Conservation (phyloP, 2,329 filamentous ascomycete genomes). For the Fusarium chaquense region DNA sequence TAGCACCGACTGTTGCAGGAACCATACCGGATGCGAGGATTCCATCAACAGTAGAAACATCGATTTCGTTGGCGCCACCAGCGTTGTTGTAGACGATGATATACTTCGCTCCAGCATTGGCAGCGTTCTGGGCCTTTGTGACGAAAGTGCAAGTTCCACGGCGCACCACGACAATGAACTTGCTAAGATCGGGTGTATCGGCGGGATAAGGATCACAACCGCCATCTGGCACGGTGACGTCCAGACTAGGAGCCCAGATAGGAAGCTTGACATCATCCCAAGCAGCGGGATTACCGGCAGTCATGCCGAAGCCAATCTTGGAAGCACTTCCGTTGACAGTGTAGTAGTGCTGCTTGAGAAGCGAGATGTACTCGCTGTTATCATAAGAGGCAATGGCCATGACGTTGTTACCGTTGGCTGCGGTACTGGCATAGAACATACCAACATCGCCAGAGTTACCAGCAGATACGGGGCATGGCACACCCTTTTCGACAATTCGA, state of each 20-base stretch:
- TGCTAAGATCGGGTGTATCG: slow-evolving; percentile 67
- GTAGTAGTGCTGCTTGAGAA: slow-evolving; percentile 59
- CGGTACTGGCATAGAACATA: slow-evolving; percentile 63
- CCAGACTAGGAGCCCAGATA: slow-evolving; percentile 62
- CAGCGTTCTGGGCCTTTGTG: slow-evolving; percentile 66
- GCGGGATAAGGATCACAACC: slow-evolving; percentile 66
- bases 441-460: slow-evolving; percentile 63
- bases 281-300: slow-evolving; percentile 57
- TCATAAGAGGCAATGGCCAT: slow-evolving; percentile 64
- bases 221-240: slow-evolving; percentile 61
- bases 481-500: slow-evolving; percentile 65
- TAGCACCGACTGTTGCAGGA: slow-evolving; percentile 7
- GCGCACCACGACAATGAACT: slow-evolving; percentile 69
- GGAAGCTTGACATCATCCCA: slow-evolving; percentile 61
- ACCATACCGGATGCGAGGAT: slow-evolving; percentile 28
- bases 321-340: slow-evolving; percentile 52
- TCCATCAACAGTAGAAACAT: slow-evolving; percentile 15
- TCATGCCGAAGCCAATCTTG: slow-evolving; percentile 53
- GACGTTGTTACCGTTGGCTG: slow-evolving; percentile 61
- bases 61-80: slow-evolving; percentile 8
- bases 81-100: slow-evolving; percentile 71
- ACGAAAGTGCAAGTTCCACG: slow-evolving; percentile 69
- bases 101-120: slow-evolving; percentile 68
- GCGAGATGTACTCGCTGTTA: slow-evolving; percentile 57
- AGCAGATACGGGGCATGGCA: slow-evolving; percentile 65